phyloP scores from a whole-genome alignment of 805 yeast genomes.

The Saccharomycopsis microspora region DNA sequence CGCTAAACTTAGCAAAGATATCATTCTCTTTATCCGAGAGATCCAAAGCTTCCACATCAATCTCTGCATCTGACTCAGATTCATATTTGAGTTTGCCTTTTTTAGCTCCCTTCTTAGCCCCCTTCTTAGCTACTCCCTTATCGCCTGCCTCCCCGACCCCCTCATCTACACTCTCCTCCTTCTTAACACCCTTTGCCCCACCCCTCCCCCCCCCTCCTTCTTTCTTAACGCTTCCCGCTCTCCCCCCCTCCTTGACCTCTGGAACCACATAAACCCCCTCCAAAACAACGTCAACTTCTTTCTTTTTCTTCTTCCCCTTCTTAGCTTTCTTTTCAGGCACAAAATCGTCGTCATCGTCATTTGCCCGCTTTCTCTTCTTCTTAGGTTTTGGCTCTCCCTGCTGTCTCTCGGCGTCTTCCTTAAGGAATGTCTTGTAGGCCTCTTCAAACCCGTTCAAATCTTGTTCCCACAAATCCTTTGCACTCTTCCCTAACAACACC shows the following conservation, averaged over 20 bases:
- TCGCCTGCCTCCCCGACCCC: neutral
- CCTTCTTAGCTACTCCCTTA: conserved; percentile 1
- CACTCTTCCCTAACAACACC: conserved; percentile 48
- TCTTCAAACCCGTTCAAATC: conserved; percentile 69
- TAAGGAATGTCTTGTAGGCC: conserved; percentile 58
- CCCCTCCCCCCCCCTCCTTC: conserved; percentile 11
- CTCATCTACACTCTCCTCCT: conserved; percentile 10
- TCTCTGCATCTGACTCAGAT: conserved; percentile 1
- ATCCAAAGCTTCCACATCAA: neutral
- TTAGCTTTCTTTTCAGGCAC: conserved; percentile 9
- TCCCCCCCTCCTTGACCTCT: conserved; percentile 10
- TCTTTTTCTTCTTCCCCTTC: conserved; percentile 1
- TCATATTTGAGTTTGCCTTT: neutral
- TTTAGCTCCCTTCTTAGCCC: neutral
- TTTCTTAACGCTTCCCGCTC: conserved; percentile 7
- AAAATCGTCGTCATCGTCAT: conserved; percentile 10
- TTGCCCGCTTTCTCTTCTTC: conserved; percentile 4
- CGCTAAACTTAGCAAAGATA: conserved; percentile 13
- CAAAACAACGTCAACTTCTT: neutral
- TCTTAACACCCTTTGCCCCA: conserved; percentile 10
- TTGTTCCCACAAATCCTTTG: conserved; percentile 79
- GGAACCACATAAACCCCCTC: conserved; percentile 14
- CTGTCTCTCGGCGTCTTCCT: conserved; percentile 48
- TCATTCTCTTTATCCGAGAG: conserved; percentile 11
- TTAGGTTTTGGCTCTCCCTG: conserved; percentile 3